Conservation (phyloP, 176 grass and related monocot genomes). For the Coix lacrymajobi region DNA sequence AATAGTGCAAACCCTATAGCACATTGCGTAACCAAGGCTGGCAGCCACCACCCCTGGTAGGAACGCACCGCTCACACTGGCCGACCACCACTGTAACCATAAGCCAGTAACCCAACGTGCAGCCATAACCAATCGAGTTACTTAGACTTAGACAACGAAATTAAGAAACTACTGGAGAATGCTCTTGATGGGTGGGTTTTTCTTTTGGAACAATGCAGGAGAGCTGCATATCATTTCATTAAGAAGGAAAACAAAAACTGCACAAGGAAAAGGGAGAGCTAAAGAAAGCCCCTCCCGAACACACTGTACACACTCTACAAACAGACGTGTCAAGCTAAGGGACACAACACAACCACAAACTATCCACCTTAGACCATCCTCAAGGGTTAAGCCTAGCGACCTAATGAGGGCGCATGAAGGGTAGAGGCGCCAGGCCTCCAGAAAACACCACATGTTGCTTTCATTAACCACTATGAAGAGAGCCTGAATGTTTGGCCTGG, state of each 20-base stretch:
- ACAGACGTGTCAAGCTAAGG: not conserved
- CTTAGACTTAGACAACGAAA: not conserved
- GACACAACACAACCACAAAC: not conserved
- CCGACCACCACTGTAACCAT: not conserved
- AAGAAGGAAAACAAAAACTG: not conserved
- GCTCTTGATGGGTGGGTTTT: not conserved
- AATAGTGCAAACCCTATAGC: not conserved
- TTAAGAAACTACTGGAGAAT: not conserved
- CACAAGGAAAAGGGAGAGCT: not conserved
- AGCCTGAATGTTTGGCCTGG: too few species aligned
- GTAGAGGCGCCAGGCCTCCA: not conserved
- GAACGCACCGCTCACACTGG: not conserved
- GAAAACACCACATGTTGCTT: not conserved
- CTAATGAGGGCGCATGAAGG: not conserved
- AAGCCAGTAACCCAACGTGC: not conserved
- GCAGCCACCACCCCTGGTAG: not conserved
- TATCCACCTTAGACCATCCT: not conserved
- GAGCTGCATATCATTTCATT: not conserved
- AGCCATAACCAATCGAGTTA: not conserved
- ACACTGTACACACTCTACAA: not conserved
- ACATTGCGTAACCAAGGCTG: not conserved
- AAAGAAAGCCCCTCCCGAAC: not conserved
- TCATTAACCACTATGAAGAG: too few species aligned
- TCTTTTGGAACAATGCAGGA: not conserved
- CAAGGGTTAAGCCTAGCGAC: not conserved